These are phyloP conservation scores for Domatiomyces catenatus DNA, from an alignment of 2,329 filamentous ascomycete species.

Conservation along the genomic window DNA sequence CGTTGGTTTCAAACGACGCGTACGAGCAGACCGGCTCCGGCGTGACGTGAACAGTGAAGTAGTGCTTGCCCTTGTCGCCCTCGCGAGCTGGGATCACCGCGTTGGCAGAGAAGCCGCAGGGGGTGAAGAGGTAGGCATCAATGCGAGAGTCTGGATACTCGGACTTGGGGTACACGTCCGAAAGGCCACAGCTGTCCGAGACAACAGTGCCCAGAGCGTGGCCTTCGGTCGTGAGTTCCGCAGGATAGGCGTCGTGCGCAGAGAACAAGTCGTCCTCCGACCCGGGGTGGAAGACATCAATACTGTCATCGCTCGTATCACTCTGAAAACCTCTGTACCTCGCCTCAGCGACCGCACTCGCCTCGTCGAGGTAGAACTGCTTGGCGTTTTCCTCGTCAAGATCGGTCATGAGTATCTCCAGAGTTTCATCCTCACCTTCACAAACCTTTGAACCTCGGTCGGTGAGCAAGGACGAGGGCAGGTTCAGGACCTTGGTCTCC, in stretches of 20 bases:
- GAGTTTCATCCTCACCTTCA: constrained; percentile 32
- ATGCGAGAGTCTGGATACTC: constrained; percentile 86
- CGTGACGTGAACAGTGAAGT: constrained; percentile 97
- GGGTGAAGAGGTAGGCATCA: constrained; percentile 90
- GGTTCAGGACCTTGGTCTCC: constrained; percentile 43
- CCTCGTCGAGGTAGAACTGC: constrained; percentile 60
- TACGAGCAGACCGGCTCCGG: constrained; percentile 95
- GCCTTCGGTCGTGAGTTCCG: constrained; percentile 77
- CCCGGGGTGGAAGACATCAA: constrained; percentile 68
- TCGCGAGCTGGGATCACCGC: constrained; percentile 73
- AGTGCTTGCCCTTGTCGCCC: constrained; percentile 51
- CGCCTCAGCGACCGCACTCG: constrained; percentile 78
- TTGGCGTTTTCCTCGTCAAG: constrained; percentile 50
- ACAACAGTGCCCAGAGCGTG: constrained; percentile 87
- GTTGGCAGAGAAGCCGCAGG: constrained; percentile 94
- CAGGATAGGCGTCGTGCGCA: constrained; percentile 44
- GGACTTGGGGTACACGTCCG: constrained; percentile 70
- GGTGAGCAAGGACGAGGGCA: constrained; percentile 29
- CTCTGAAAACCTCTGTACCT: constrained; percentile 59
- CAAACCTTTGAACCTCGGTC: constrained; percentile 15
- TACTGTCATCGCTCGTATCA: constrained; percentile 36
- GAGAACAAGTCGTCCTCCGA: constrained; percentile 45
- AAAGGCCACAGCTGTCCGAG: constrained; percentile 74
- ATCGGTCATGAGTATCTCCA: constrained; percentile 55
- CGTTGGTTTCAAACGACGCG: constrained; percentile 96